Conservation (phyloP, 179 eudicot genomes). For the Beta lomatogona region DNA sequence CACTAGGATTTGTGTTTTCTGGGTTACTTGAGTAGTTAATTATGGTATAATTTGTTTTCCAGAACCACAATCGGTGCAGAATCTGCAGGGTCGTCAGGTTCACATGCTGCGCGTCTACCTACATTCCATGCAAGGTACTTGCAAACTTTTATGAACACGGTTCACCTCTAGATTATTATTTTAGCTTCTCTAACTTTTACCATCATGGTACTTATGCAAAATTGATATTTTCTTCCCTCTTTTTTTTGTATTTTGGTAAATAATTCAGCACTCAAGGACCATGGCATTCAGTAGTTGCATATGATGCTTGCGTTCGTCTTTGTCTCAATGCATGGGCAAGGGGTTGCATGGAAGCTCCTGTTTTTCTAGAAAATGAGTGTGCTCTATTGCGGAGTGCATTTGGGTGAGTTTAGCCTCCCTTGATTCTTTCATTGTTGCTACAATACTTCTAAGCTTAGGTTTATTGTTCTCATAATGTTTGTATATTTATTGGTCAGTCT, state of each 20-base stretch:
- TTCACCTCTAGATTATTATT: neutral
- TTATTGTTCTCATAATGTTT: neutral
- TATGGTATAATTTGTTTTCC: constrained; percentile 11
- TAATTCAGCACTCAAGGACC: constrained; percentile 84
- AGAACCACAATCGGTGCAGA: constrained; percentile 52
- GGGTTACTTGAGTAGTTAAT: neutral
- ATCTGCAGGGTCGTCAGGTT: constrained; percentile 60
- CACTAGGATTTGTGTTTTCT: neutral
- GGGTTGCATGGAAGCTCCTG: constrained; percentile 91
- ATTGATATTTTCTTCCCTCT: constrained; percentile 1
- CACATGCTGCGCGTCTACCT: constrained; percentile 73
- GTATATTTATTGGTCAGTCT: neutral
- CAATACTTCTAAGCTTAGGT: neutral
- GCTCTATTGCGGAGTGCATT: constrained; percentile 75
- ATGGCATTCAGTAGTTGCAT: constrained; percentile 87
- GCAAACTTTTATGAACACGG: neutral
- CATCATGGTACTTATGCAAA: neutral
- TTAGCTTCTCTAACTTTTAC: constrained; percentile 6
- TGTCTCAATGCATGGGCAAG: constrained; percentile 99
- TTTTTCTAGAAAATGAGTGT: constrained; percentile 89
- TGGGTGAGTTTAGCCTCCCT: constrained; percentile 51
- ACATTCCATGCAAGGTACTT: constrained; percentile 88
- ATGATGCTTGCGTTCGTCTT: constrained; percentile 95
- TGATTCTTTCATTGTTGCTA: neutral
- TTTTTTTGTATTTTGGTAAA: constrained; percentile 3